Evolutionary conservation across 176 grass and related monocot species (phyloP), one percentile per base, ranked within the genome.

Genomic region (Eragrostis curvula): DNA sequence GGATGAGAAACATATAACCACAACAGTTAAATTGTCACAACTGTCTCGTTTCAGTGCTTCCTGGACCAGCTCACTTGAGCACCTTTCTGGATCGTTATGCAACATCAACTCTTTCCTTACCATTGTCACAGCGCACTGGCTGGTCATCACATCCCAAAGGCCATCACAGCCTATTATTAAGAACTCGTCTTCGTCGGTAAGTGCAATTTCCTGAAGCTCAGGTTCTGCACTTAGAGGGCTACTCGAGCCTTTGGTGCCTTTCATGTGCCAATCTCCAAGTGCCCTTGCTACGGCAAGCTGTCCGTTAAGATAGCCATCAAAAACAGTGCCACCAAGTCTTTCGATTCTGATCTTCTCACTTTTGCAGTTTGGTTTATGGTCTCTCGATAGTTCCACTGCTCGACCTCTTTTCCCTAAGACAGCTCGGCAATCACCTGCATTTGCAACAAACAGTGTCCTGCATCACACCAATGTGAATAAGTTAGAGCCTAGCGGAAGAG

Each of bases 71-170:
- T 81, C 89, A 21, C 65, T 85, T 20, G 85, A 87, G 63, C 89
- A 91, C 30, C 53, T 58, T 8, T 81, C 82, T 29, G 89, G 85
- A 52, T 88, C 65, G 13, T 91, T 88, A 29, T 88, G 85, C 50
- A 48, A 32, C 85, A 91, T 81, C 58, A 91, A 77, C 32, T 83
- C 81, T 52, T 88, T 88, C 20, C 89, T 84, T 24, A 83, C 89
- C 41, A 91, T 87, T 5, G 89, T 87, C 68, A 91, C 85, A 12
- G 89, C 89, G 7, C 85, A 87, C 24, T 91, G 89, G 44, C 85
- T 91, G 73, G 85, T 91, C 89, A 91, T 91, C 66, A 91, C 89
- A 81, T 91, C 89, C 89, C 89, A 91, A 45, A 88, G 79, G 7
- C 85, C 89, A 55, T 91, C 85, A 71, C 89, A 91, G 41, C 81